Conservation (phyloP, 345 rosid genomes). For the Eucalyptus brandiana region DNA sequence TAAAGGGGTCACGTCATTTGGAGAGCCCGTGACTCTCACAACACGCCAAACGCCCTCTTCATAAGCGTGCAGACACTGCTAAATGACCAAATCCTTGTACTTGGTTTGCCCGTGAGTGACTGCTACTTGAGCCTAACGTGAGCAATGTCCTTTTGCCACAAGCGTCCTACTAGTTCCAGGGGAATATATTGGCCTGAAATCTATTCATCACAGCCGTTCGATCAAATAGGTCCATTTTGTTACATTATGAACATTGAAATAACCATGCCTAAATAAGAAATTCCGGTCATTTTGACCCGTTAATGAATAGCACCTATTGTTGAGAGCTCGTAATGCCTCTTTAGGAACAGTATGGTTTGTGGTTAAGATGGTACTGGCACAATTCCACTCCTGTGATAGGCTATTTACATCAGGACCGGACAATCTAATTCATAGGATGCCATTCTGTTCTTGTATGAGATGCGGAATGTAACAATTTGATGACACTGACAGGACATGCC, state of each 20-base stretch:
- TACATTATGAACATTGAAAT: background rate
- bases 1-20: background rate
- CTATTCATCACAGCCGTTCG: background rate
- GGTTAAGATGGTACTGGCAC: background rate
- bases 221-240: background rate
- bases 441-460: background rate
- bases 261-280: background rate
- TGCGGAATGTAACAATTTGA: background rate
- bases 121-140: background rate
- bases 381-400: background rate
- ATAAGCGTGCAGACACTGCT: background rate
- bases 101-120: background rate
- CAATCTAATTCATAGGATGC: background rate
- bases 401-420: background rate
- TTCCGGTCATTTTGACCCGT: background rate
- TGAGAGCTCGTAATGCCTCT: background rate
- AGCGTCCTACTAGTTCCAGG: background rate
- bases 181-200: background rate
- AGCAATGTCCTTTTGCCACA: background rate
- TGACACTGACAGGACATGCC: conserved; percentile 26
- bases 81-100: background rate
- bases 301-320: background rate
- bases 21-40: background rate
- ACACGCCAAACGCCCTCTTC: background rate
- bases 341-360: background rate